phyloP scores from a whole-genome alignment of 148 eudicot species.

The Fagopyrum homotropicum region DNA sequence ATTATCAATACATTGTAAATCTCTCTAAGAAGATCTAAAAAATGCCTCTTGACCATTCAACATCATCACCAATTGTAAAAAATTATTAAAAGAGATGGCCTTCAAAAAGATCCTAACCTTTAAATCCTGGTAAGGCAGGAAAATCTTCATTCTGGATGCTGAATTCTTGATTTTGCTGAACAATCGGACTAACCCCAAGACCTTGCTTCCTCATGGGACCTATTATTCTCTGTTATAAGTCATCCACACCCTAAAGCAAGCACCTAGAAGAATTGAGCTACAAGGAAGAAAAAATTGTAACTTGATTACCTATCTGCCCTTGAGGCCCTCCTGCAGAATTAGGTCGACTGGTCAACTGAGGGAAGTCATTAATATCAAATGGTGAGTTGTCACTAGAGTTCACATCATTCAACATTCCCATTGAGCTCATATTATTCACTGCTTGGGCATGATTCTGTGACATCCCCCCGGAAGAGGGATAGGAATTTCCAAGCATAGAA shows the following conservation, averaged over 20 bases:
- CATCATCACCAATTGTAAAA: neutral
- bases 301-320: conserved; percentile 70
- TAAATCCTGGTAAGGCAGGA: conserved; percentile 94
- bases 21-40: neutral
- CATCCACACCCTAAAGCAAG: conserved; percentile 15
- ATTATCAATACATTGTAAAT: neutral
- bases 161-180: conserved; percentile 97
- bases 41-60: neutral
- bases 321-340: conserved; percentile 96
- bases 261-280: neutral
- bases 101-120: conserved; percentile 40
- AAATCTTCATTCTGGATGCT: conserved; percentile 99
- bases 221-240: conserved; percentile 27
- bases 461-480: conserved; percentile 66
- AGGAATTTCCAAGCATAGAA: conserved; percentile 84
- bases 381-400: conserved; percentile 79
- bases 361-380: conserved; percentile 91
- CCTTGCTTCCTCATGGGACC: conserved; percentile 91
- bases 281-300: neutral
- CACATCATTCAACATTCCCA: conserved; percentile 85
- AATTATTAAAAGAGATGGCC: neutral
- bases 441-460: conserved; percentile 79
- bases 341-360: conserved; percentile 87
- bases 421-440: conserved; percentile 60
- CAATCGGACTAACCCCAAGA: conserved; percentile 86